Base-by-base conservation (phyloP, 2,329 filamentous ascomycete species). In the Paraphaeosphaeria sporulosa region DNA sequence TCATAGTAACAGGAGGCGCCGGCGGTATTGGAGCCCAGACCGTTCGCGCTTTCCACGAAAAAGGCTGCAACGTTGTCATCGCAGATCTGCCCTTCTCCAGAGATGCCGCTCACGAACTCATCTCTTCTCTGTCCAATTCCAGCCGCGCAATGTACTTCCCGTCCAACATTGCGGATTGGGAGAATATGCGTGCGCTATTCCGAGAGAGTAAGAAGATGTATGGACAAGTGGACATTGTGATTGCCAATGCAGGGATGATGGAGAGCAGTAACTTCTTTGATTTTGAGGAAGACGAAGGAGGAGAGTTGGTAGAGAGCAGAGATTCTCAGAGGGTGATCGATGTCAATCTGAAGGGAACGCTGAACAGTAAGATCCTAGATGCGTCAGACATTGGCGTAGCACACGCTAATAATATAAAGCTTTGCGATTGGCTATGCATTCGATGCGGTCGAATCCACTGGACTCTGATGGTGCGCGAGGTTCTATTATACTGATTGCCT, bases 161-260 rank as follows among this genome's bases (percentile, higher is more conserved):
- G 17, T 75, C 72, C 5, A 72, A 79, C 60, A 77, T 81, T 32
- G 62, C 71, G 0, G 56, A 76, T 40, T 81, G 79, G 78, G 55
- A 56, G 0, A 63, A 78, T n/a, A 73, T 81, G 71, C 66, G 66
- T 23, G 25, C 58, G 2, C 60, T 78, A 3, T 81, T 81, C 59
- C 67, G 74, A 40, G 44, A 57, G 2, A 71, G 75, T 2, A 69
- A 73, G 17, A 59, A 69, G 19, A 60, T 36, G 5, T 81, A 81
- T 50, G 74, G 77, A 3, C 58, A 70, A 4, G 61, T 81, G 1
- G 77, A 82, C 59, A 71, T 80, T 17, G 78, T 81, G 1, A 65
- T 81, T 19, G 79, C 78, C 34, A 82, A 82, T 62, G 79, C 80
- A 8, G 80, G 79, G 4, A 71, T 79, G 50, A 81, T 81, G 76